Evolutionary conservation across 2,329 filamentous ascomycete genomes (phyloP).

Genomic region (Colletotrichum lupini): DNA sequence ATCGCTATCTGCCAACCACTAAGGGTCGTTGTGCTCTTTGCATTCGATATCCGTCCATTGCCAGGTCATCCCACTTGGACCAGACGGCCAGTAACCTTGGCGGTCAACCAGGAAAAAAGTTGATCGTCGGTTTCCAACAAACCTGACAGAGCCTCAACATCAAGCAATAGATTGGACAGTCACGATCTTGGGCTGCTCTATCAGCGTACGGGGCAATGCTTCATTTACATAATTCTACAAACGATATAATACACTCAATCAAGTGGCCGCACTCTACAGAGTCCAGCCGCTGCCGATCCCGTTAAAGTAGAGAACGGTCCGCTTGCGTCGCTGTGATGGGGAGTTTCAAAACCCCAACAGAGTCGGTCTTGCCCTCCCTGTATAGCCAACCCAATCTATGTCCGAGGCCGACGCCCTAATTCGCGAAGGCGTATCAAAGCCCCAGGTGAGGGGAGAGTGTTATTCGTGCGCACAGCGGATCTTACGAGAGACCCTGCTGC

Average conservation of each 20-base stretch:
- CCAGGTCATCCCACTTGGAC: not conserved
- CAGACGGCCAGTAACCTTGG: not conserved
- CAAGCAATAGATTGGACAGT: no score
- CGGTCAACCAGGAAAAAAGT: not conserved
- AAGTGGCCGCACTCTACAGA: not conserved
- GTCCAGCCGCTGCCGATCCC: constrained; percentile 1
- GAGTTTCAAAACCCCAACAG: not conserved
- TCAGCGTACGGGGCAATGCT: not conserved
- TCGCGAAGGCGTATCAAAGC: not conserved
- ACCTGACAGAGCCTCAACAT: not conserved
- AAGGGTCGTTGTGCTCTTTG: not conserved
- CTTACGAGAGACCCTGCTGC: not conserved
- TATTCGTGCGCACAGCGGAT: not conserved
- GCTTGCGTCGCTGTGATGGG: constrained; percentile 1
- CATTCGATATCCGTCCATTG: not conserved
- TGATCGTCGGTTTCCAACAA: not conserved
- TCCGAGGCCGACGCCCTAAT: constrained; percentile 2
- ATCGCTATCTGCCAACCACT: not conserved
- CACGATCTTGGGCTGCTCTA: not conserved
- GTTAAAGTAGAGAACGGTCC: not conserved
- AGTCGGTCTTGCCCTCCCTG: not conserved
- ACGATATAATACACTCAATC: constrained; percentile 30
- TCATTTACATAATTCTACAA: constrained; percentile 33
- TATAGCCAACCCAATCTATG: constrained; percentile 22
- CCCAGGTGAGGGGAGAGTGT: constrained; percentile 27